A percentile compares a stretch with the other conserved stretches of the same genome.
These are phyloP conservation scores for Pleurotus pulmonarius DNA, from an alignment of 768 basidiomycete genomes.

Conservation along the genomic window DNA sequence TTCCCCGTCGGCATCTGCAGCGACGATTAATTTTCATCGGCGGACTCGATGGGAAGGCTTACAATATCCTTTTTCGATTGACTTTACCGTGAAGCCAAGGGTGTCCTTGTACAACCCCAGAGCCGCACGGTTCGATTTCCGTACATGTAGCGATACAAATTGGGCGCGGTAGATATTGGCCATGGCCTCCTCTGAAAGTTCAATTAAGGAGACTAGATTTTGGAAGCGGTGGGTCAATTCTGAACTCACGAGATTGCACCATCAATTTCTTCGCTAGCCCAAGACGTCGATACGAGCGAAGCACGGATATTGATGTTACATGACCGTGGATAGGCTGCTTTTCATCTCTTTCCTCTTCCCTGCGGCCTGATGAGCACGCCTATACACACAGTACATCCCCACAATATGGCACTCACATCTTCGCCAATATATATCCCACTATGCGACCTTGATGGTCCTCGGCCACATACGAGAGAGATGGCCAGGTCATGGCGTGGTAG, in stretches of 20 bases:
- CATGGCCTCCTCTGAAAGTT: constrained; percentile 76
- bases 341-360: constrained; percentile 63
- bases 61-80: constrained; percentile 93
- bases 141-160: constrained; percentile 90
- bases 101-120: constrained; percentile 86
- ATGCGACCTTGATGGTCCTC: constrained; percentile 89
- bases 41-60: constrained; percentile 15
- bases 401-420: constrained; percentile 65
- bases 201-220: background rate
- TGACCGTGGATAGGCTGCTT: constrained; percentile 82
- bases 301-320: constrained; percentile 94
- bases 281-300: constrained; percentile 85
- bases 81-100: constrained; percentile 84
- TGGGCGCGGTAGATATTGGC: constrained; percentile 77
- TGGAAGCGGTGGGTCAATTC: too few species aligned
- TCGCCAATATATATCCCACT: constrained; percentile 93
- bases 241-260: constrained; percentile 81
- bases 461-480: constrained; percentile 89
- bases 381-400: background rate
- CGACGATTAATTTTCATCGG: background rate
- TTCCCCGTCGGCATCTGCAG: constrained; percentile 88
- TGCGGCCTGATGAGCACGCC: constrained; percentile 18
- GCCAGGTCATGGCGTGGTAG: constrained; percentile 95
- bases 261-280: constrained; percentile 95
- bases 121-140: constrained; percentile 94